phyloP scores from a whole-genome alignment of 2,329 filamentous ascomycete genomes.

The Trichophyton schoenleinii region DNA sequence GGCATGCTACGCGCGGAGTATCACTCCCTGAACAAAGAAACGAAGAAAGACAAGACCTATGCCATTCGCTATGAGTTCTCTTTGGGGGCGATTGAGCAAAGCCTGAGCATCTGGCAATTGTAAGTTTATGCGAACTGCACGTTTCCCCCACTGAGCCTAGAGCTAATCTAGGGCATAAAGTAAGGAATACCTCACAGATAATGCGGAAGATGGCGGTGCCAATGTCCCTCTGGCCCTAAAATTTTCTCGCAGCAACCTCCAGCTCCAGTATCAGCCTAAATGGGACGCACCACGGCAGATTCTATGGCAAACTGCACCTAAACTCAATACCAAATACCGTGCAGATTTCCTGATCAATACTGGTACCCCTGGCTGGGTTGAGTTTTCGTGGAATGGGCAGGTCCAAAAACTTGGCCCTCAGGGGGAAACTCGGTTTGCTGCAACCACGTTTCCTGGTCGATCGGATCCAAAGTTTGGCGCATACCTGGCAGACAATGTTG shows the following conservation, averaged over 20 bases:
- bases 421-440: constrained; percentile 5
- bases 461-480: constrained; percentile 12
- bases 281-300: constrained; percentile 9
- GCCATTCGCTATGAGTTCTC: constrained; percentile 10
- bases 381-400: constrained; percentile 9
- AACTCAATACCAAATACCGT: constrained; percentile 8
- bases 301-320: constrained; percentile 3
- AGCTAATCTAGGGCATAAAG: constrained; percentile 5
- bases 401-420: constrained; percentile 8
- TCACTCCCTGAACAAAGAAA: constrained; percentile 8
- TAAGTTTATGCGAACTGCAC: not conserved
- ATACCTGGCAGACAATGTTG: constrained; percentile 7
- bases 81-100: constrained; percentile 7
- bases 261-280: constrained; percentile 11
- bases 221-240: constrained; percentile 10
- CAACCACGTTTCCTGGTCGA: constrained; percentile 11
- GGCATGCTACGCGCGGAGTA: constrained; percentile 9
- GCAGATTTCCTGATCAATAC: constrained; percentile 9
- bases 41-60: constrained; percentile 10
- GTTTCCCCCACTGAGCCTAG: not conserved
- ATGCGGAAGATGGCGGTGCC: constrained; percentile 7
- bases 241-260: constrained; percentile 8
- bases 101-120: constrained; percentile 11
- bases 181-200: constrained; percentile 11
- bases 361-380: constrained; percentile 7